Base-by-base conservation (phyloP, 2,329 filamentous ascomycete species). In the Neonectria hederae region DNA sequence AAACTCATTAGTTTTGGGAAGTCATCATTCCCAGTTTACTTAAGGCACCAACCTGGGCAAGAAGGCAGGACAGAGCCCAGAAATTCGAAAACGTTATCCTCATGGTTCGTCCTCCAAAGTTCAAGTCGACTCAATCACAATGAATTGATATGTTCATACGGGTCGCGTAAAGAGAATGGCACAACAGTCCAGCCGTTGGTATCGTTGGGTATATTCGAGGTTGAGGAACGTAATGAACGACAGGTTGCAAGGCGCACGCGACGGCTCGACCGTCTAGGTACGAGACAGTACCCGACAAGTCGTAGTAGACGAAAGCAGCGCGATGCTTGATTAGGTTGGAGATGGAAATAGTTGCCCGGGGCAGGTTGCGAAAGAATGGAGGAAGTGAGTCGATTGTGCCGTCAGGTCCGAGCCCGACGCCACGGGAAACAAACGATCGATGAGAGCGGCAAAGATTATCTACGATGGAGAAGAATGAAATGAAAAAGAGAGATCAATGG, bases 131-230 rank as follows among this genome's bases (percentile, higher is more conserved):
- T 58, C 59, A 51, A 57, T 54, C 21, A n/a, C 40, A 42, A 35
- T 21, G n/a, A 21, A 53, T 46, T 35, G 22, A 38, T 28, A 26
- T 38, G n/a, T 38, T 61, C 62, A 54, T 51, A 48, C 58, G 48
- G 59, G 48, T 69, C n/a, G 60, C 51, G 58, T 24, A 30, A 43
- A 61, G 54, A 40, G 57, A 66, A 59, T 54, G 67, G 11, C 53
- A 26, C 59, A 73, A 73, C 73, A 72, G 71, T 72, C 70, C 73
- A 72, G 73, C 73, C 66, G 66, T 71, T 66, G 65, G 45, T 60
- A 17, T 38, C 14, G 54, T 54, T 45, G 48, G 45, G 17, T 28
- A 26, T 38, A 13, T 49, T 32, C 28, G 48, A 51, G 58, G 52
- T 54, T 35, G 32, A 32, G 24, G 22, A 40, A 43, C 40, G 40